Evolutionary conservation across 495 filamentous ascomycete species (phyloP).

Genomic region (Hypoxylon lienhwacheense): DNA sequence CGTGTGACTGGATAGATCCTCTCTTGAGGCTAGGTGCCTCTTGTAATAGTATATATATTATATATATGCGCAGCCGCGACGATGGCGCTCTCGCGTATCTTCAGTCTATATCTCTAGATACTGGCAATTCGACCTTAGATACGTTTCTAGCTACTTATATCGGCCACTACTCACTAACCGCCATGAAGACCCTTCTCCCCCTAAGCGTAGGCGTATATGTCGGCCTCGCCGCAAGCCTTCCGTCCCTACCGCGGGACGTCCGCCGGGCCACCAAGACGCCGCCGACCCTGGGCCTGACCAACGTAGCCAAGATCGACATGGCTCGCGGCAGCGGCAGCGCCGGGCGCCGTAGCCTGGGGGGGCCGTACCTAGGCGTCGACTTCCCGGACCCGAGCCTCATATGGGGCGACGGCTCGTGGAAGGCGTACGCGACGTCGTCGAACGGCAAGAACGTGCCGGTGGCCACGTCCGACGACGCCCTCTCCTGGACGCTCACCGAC

Average conservation of each 20-base stretch:
- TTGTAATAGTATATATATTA: too few species aligned
- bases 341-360: constrained; percentile 26
- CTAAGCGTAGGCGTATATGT: constrained; percentile 28
- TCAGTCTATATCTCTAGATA: too few species aligned
- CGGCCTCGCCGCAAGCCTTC: constrained; percentile 28
- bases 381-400: constrained; percentile 42
- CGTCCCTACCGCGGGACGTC: constrained; percentile 8
- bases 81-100: too few species aligned
- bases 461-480: constrained; percentile 36
- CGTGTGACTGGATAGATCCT: too few species aligned
- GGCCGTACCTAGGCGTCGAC: constrained; percentile 31
- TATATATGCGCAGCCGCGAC: too few species aligned
- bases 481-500: constrained; percentile 31
- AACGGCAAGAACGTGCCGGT: constrained; percentile 35
- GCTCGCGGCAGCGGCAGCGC: constrained; percentile 13
- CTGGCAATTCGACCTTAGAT: background rate
- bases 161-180: background rate
- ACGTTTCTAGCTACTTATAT: background rate
- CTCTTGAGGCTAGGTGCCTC: too few species aligned
- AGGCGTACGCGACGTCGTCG: constrained; percentile 36
- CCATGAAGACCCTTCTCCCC: constrained; percentile 36
- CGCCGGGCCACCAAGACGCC: constrained; percentile 12
- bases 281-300: constrained; percentile 34
- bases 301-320: constrained; percentile 35
- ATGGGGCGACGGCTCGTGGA: constrained; percentile 38